These are phyloP conservation scores for Nemania diffusa DNA, from an alignment of 2,329 filamentous ascomycete genomes.

Conservation along the genomic window DNA sequence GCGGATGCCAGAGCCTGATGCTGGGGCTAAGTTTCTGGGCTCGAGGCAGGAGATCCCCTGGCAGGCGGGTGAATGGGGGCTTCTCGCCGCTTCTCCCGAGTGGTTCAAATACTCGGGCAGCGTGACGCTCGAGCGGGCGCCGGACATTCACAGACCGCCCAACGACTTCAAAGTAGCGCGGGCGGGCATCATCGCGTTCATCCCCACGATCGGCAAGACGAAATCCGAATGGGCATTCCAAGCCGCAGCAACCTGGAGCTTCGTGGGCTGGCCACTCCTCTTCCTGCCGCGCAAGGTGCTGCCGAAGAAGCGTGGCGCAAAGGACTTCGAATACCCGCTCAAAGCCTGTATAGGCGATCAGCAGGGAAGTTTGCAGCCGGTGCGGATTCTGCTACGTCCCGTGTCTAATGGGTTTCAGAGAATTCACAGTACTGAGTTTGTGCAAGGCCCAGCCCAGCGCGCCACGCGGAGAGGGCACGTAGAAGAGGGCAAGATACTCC, in stretches of 20 bases:
- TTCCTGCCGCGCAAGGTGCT: background rate
- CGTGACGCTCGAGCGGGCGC: background rate
- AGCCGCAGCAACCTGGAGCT: background rate
- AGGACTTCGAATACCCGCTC: slow-evolving; percentile 7
- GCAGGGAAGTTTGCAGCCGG: background rate
- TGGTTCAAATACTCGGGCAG: slow-evolving; percentile 11
- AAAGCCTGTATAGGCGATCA: background rate
- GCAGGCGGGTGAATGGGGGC: slow-evolving; percentile 16
- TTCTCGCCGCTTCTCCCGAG: slow-evolving; percentile 16
- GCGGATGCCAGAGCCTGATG: slow-evolving; percentile 6
- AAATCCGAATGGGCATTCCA: background rate
- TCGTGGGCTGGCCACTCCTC: background rate
- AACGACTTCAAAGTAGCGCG: background rate
- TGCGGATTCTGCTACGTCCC: slow-evolving; percentile 1
- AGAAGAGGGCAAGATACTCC: background rate
- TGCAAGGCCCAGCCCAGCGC: background rate
- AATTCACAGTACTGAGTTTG: background rate
- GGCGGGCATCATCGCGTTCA: background rate
- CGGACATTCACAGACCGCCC: background rate
- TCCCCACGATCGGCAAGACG: background rate
- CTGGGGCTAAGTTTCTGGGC: background rate
- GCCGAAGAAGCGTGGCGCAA: background rate
- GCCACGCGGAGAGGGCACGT: background rate
- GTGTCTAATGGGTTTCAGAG: background rate
- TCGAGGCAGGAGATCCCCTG: background rate